Conservation (phyloP, 768 basidiomycete genomes). For the Paxillus rubicundulus region DNA sequence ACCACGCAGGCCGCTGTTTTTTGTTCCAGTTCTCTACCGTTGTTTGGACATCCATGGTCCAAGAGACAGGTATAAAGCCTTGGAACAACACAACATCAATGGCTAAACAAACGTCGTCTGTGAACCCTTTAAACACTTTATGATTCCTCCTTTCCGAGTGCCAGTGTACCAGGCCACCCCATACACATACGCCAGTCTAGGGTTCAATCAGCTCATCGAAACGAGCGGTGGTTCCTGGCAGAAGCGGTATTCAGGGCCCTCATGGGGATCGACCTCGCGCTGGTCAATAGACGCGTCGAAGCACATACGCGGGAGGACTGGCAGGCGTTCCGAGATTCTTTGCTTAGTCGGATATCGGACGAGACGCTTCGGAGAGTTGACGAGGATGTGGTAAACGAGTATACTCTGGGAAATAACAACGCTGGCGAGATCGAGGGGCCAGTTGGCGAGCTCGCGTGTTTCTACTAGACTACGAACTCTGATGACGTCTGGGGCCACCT, state of each 20-base stretch:
- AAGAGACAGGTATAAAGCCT: slow-evolving; percentile 1
- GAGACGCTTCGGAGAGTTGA: neutral
- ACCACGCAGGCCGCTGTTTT: too few species aligned
- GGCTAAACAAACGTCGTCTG: too few species aligned
- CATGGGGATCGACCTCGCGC: neutral
- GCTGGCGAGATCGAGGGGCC: neutral
- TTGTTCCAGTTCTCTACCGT: neutral
- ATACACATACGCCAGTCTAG: slow-evolving; percentile 5
- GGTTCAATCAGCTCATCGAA: slow-evolving; percentile 4
- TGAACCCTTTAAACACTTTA: neutral
- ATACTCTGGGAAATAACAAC: neutral
- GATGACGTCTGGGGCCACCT: neutral
- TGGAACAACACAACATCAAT: neutral
- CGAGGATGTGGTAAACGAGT: neutral
- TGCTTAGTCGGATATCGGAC: neutral
- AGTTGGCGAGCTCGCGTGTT: neutral
- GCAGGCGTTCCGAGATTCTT: slow-evolving; percentile 4
- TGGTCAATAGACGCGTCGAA: neutral
- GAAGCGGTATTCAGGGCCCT: neutral
- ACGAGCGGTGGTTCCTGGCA: neutral
- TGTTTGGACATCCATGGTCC: neutral
- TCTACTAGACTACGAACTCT: neutral
- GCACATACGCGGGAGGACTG: too few species aligned
- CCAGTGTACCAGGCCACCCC: slow-evolving; percentile 2
- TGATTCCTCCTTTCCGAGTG: neutral